Conservation (phyloP, 179 eudicot species). For the Silene vulgaris region DNA sequence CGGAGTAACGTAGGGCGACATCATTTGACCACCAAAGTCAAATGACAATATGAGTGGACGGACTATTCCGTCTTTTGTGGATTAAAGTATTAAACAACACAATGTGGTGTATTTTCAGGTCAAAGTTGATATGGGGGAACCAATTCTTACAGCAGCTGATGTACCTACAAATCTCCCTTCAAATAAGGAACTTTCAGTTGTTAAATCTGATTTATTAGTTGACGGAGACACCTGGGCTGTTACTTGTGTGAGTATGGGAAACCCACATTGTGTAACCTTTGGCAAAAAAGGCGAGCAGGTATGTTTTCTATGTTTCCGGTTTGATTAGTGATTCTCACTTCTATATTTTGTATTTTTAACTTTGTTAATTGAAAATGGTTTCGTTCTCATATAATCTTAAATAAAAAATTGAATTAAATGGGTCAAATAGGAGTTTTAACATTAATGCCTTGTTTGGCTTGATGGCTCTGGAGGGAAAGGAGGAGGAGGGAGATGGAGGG, state of each 20-base stretch:
- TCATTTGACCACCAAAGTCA: neutral
- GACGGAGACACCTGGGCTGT: conserved; percentile 78
- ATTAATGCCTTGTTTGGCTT: neutral
- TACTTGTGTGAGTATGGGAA: conserved; percentile 99
- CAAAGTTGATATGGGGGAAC: conserved; percentile 97
- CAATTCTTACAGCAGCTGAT: conserved; percentile 65
- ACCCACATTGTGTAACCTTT: conserved; percentile 95
- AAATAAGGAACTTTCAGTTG: conserved; percentile 58
- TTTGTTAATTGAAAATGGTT: neutral
- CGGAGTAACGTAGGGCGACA: neutral
- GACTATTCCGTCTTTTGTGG: neutral
- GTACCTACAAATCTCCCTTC: conserved; percentile 82
- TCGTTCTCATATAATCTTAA: neutral
- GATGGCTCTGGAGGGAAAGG: too few relatives aligned
- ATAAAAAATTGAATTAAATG: neutral
- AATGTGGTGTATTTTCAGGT: conserved; percentile 48
- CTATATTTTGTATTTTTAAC: neutral
- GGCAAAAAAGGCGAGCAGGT: conserved; percentile 66
- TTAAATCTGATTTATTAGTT: conserved; percentile 63
- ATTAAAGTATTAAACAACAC: neutral
- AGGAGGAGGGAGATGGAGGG: too few relatives aligned
- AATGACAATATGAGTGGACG: neutral
- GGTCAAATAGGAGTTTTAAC: neutral
- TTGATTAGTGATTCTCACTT: neutral
- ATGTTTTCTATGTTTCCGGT: conserved; percentile 6